These are phyloP conservation scores for Trypanosomatidae sp. DNA, from an alignment of 208 protist genomes.

Conservation along the genomic window DNA sequence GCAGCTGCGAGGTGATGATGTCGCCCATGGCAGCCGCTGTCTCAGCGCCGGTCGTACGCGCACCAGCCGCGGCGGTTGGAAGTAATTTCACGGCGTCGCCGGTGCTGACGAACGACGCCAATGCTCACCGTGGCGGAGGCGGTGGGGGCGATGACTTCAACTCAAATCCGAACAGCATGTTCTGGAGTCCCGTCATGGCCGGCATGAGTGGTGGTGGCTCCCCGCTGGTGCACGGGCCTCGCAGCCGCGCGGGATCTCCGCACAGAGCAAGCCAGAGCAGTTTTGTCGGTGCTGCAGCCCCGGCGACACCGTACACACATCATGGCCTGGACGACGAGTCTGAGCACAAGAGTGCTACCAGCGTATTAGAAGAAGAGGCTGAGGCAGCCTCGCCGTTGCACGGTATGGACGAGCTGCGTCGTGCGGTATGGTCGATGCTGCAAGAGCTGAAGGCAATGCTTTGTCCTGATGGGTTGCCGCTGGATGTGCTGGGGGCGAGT, in stretches of 20 bases:
- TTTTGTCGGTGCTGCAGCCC: background rate
- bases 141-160: slow-evolving; percentile 2
- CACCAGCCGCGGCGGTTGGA: background rate
- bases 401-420: slow-evolving; percentile 29
- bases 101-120: background rate
- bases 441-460: slow-evolving; percentile 26
- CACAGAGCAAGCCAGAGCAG: background rate
- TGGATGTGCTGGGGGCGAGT: slow-evolving; percentile 17
- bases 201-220: background rate
- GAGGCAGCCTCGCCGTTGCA: slow-evolving; percentile 7
- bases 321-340: slow-evolving; percentile 5
- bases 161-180: slow-evolving; percentile 16
- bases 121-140: background rate
- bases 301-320: background rate
- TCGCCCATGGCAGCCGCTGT: slow-evolving; percentile 30
- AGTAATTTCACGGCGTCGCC: slow-evolving; percentile 1
- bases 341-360: slow-evolving; percentile 5
- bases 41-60: background rate
- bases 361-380: slow-evolving; percentile 9
- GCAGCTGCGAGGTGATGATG: slow-evolving; percentile 30
- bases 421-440: slow-evolving; percentile 28
- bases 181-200: slow-evolving; percentile 21
- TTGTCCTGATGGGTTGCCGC: slow-evolving; percentile 12
- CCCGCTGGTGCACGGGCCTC: background rate
- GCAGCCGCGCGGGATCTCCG: background rate